Conservation (phyloP, 1,139 yeast genomes). For the Wickerhamiella pararugosa region DNA sequence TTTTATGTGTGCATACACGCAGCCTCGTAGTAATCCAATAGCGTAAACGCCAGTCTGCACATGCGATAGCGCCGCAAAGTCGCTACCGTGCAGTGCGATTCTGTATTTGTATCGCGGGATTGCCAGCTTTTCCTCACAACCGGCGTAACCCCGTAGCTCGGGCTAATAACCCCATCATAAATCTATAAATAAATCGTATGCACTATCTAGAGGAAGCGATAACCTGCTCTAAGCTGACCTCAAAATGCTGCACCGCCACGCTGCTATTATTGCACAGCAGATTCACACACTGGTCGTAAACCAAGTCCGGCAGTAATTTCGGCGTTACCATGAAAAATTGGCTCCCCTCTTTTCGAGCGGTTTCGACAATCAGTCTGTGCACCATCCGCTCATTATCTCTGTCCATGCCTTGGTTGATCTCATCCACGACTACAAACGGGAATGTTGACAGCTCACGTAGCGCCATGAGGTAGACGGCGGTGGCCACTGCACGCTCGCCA, state of each 20-base stretch:
- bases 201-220: too few relatives aligned
- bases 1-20: too few relatives aligned
- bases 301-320: constrained; percentile 62
- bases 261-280: constrained; percentile 23
- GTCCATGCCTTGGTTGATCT: constrained; percentile 98
- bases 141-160: too few relatives aligned
- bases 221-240: too few relatives aligned
- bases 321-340: constrained; percentile 93
- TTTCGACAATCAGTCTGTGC: constrained; percentile 71
- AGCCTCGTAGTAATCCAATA: too few relatives aligned
- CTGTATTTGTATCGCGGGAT: too few relatives aligned
- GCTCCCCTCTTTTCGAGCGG: constrained; percentile 43
- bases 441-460: constrained; percentile 82
- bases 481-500: constrained; percentile 93
- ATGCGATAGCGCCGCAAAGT: too few relatives aligned
- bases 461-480: constrained; percentile 80
- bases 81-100: too few relatives aligned
- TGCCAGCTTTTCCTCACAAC: too few relatives aligned
- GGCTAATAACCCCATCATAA: too few relatives aligned
- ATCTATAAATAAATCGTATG: too few relatives aligned
- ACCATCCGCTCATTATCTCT: constrained; percentile 80
- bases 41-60: too few relatives aligned
- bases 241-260: neutral
- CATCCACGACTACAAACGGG: constrained; percentile 93
- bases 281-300: constrained; percentile 69